Base-by-base conservation (phyloP, 495 filamentous ascomycete genomes). In the Aspergillus heteromorphus region DNA sequence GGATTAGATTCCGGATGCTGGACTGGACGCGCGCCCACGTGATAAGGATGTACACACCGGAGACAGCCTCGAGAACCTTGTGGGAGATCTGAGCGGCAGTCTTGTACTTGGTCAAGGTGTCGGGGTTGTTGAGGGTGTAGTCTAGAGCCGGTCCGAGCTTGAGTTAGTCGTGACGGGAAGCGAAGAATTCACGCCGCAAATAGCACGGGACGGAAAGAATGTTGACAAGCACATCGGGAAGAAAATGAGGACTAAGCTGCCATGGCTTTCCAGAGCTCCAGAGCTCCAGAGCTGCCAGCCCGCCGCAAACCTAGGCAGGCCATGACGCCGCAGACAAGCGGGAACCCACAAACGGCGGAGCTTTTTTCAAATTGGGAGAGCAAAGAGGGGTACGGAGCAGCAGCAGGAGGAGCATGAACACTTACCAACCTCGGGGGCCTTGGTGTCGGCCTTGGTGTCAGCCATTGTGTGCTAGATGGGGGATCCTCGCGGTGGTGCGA, bases 61-160 rank as follows among this genome's bases (percentile, higher is more conserved):
- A 78, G 55, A 98, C 92, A 56, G 87, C 85, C 55, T 91, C 88
- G 38, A 98, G 84, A 56, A 95, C 92, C 75, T 90, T 93, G 68
- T 96, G 89, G 34, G 93, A 93, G 73, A 98, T 97, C 62, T 83
- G 79, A 47, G 89, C 93, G 36, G 93, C 95, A 58, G 87, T 89
- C 81, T 95, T 97, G 80, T 98, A 98, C 79, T 97, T 98, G 70
- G 95, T 96, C 60, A 98, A 81, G 59, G 91, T 96, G 64, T 97
- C 92, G 48, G 93, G 91, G 79, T 97, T 98, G 75, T 87, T 88
- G 66, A 97, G 81, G 56, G 90, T 83, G 79, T 97, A 95, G 71
- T 97, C 93, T 97, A 58, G 34, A 49, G 54, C 16, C 21, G 45
- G 54, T 45, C 41, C 23, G 40, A 51, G 40, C 17, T n/a, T 40